Conservation (phyloP, 306 rosid genomes). For the Cercis canadensis region DNA sequence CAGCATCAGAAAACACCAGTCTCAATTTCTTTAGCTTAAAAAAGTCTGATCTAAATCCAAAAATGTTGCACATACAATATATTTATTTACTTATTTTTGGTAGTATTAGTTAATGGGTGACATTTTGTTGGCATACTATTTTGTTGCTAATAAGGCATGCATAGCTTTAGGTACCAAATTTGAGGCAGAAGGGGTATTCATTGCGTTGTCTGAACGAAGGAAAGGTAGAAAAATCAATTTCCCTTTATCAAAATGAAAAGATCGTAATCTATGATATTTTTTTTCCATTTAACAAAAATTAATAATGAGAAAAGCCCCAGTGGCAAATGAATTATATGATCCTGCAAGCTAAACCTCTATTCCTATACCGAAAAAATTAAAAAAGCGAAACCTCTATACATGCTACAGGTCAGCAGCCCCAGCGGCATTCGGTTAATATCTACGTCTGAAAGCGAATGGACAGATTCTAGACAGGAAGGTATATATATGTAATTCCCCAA, state of each 20-base stretch:
- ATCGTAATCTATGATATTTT: neutral
- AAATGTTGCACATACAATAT: neutral
- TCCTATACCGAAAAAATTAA: too few species aligned
- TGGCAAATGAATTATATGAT: too few species aligned
- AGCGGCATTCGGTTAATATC: too few species aligned
- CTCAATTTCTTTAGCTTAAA: conserved; percentile 2
- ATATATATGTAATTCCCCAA: too few species aligned
- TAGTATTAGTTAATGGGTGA: neutral
- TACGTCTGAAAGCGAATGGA: too few species aligned
- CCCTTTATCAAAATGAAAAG: neutral
- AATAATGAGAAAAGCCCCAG: neutral
- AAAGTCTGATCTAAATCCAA: too few species aligned
- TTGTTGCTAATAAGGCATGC: too few species aligned
- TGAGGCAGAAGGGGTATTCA: neutral
- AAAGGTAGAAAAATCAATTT: neutral
- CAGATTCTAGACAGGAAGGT: too few species aligned
- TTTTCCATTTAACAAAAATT: neutral
- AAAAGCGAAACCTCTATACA: too few species aligned
- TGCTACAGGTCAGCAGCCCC: too few species aligned
- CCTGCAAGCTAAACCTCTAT: too few species aligned
- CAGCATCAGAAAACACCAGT: neutral
- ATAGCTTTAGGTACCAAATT: neutral
- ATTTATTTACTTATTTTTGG: neutral
- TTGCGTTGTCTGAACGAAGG: neutral
- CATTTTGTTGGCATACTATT: too few species aligned